Evolutionary conservation across 2,329 filamentous ascomycete species (phyloP).

Genomic region (Akanthomyces dipterigenus): DNA sequence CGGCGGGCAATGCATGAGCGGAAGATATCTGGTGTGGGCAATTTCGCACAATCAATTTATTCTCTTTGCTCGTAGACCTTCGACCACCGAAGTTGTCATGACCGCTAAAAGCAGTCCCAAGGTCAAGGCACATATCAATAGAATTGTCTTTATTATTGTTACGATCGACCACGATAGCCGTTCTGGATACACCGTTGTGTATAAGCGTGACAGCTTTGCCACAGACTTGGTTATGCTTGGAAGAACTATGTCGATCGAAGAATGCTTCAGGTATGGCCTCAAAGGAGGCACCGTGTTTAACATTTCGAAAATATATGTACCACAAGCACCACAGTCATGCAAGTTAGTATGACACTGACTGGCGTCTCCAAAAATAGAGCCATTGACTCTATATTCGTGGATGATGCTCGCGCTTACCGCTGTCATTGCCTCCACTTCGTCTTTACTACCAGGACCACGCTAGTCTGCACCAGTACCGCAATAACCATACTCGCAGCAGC

Average conservation of each 20-base stretch:
- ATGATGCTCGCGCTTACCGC: not conserved
- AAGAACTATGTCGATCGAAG: slow-evolving; percentile 2
- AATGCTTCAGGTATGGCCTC: slow-evolving; percentile 2
- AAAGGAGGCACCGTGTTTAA: not conserved
- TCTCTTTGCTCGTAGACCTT: no score
- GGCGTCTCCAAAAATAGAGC: slow-evolving; percentile 6
- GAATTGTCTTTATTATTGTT: slow-evolving; percentile 3
- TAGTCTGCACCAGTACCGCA: no score
- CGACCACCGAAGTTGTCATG: not conserved
- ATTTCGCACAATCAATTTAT: no score
- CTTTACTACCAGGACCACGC: no score
- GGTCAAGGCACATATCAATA: slow-evolving; percentile 10
- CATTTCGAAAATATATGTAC: slow-evolving; percentile 6
- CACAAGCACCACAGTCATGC: not conserved
- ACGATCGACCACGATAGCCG: slow-evolving; percentile 3
- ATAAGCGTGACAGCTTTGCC: slow-evolving; percentile 7
- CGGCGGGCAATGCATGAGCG: no score
- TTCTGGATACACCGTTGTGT: slow-evolving; percentile 9
- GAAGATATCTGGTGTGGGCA: no score
- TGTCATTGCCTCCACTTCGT: no score
- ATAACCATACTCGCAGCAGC: no score
- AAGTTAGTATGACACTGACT: not conserved
- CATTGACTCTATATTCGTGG: not conserved
- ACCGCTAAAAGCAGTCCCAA: slow-evolving; percentile 11
- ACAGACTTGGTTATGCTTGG: slow-evolving; percentile 8